Percentiles rank a stretch among this genome's conserved stretches.
phyloP scores from a whole-genome alignment of 768 basidiomycete genomes.

The Suillus weaverae region DNA sequence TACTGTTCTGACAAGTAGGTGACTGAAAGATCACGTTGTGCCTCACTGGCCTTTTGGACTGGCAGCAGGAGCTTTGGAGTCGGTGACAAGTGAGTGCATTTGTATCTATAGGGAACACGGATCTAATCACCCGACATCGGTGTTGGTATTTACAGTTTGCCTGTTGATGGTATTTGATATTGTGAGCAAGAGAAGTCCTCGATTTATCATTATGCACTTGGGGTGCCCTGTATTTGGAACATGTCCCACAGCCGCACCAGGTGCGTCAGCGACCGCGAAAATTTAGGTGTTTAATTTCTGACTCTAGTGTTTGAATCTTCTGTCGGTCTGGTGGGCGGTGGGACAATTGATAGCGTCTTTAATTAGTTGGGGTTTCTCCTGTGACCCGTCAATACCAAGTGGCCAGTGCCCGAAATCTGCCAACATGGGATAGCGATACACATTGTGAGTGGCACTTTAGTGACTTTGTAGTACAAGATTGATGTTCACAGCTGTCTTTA shows the following conservation, averaged over 20 bases:
- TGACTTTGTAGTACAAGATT: not conserved
- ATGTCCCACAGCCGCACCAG: slow-evolving; percentile 43
- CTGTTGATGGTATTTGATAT: slow-evolving; percentile 44
- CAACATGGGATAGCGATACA: slow-evolving; percentile 66
- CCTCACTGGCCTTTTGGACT: slow-evolving; percentile 49
- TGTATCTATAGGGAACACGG: no score
- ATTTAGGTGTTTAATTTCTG: slow-evolving; percentile 4
- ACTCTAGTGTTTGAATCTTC: slow-evolving; percentile 47
- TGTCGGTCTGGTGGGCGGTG: slow-evolving; percentile 57
- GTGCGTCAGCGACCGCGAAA: slow-evolving; percentile 10
- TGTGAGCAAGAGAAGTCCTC: not conserved
- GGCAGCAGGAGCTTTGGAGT: slow-evolving; percentile 50
- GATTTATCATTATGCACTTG: slow-evolving; percentile 22
- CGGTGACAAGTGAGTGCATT: slow-evolving; percentile 47
- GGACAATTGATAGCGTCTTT: slow-evolving; percentile 52
- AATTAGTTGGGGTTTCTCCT: slow-evolving; percentile 56
- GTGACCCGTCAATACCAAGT: slow-evolving; percentile 30
- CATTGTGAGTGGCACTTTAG: slow-evolving; percentile 33
- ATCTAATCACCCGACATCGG: slow-evolving; percentile 14
- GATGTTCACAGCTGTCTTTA: slow-evolving; percentile 16
- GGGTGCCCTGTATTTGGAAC: slow-evolving; percentile 45
- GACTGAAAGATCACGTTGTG: slow-evolving; percentile 32
- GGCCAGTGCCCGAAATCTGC: slow-evolving; percentile 45
- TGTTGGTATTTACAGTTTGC: slow-evolving; percentile 31
- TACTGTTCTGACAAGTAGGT: not conserved